A percentile compares a stretch with the other conserved stretches of the same genome.
phyloP scores from a whole-genome alignment of 2,329 filamentous ascomycete genomes.

The Diplodia seriata region DNA sequence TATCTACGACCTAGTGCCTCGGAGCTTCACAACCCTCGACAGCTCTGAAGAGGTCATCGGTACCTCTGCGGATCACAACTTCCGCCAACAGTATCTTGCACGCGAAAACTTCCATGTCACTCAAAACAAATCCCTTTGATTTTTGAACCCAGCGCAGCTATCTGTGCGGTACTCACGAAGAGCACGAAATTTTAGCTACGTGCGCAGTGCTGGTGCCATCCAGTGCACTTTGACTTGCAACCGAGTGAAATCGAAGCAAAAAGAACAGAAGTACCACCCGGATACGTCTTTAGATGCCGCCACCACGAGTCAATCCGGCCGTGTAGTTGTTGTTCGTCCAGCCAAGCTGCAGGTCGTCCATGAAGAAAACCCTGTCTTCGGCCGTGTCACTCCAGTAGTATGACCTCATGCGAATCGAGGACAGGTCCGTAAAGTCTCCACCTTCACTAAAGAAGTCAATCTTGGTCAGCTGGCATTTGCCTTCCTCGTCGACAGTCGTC shows the following conservation, averaged over 20 bases:
- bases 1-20: not conserved
- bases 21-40: not conserved
- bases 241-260: not conserved
- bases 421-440: conserved; percentile 49
- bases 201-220: not conserved
- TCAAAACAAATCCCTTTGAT: not conserved
- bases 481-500: conserved; percentile 38
- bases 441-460: conserved; percentile 51
- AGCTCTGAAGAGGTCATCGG: no score
- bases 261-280: not conserved
- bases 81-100: not conserved
- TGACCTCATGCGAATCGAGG: conserved; percentile 58
- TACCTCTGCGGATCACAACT: not conserved
- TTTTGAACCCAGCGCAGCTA: not conserved
- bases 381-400: conserved; percentile 47
- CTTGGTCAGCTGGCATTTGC: conserved; percentile 51
- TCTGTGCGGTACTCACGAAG: not conserved
- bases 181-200: not conserved
- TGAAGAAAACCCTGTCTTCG: conserved; percentile 53
- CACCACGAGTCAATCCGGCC: conserved; percentile 50
- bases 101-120: not conserved
- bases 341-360: conserved; percentile 57
- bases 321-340: conserved; percentile 60
- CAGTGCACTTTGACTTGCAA: not conserved
- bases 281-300: conserved; percentile 18